Base-by-base conservation (phyloP, 2,329 filamentous ascomycete genomes). In the Acrocalymma vagum region DNA sequence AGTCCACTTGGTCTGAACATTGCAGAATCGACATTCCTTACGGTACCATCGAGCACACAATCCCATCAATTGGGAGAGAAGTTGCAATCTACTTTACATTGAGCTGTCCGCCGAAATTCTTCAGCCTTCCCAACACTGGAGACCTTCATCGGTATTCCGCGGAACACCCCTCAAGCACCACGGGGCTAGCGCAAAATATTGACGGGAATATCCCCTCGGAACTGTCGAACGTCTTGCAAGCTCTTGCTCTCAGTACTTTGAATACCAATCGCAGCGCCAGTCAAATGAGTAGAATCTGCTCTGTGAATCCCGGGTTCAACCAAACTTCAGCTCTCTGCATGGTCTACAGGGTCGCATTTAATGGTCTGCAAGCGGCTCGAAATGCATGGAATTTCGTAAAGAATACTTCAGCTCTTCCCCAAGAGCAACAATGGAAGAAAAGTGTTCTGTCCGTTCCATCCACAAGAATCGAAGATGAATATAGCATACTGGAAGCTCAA, bases 401-500 rank as follows among this genome's bases (percentile, higher is more conserved):
- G 50, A 67, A 11, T 34, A 53, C 2, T 62, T 63, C 29, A 38
- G 63, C 16, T 36, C n/a, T 55, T 16, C 30, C 48, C 2, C 42
- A 45, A 5, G 17, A 27, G 6, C 37, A 59, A 24, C 46, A 28
- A 9, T 56, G 51, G 51, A 58, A 39, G 21, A 48, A 31, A 0
- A 44, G 39, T 35, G 23, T 38, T 48, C 2, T 53, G 82, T 41
- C 69, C 80, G 5, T 88, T 84, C 48, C 61, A 69, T 0, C 57
- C 85, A 1, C 72, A 81, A 5, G 87, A 83, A 53, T 58, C n/a
- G 54, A 85, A 88, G 15, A 15, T 2, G 58, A 64, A 51, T 69
- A 88, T 5, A 78, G 86, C 34, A 78, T 77, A 11, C 67, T 92
- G 5, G 81, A 84, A 0, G 74, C 78, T 54, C 87, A 87, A 51